Evolutionary conservation across 2,329 filamentous ascomycete genomes (phyloP).

Genomic region (Colletotrichum truncatum): DNA sequence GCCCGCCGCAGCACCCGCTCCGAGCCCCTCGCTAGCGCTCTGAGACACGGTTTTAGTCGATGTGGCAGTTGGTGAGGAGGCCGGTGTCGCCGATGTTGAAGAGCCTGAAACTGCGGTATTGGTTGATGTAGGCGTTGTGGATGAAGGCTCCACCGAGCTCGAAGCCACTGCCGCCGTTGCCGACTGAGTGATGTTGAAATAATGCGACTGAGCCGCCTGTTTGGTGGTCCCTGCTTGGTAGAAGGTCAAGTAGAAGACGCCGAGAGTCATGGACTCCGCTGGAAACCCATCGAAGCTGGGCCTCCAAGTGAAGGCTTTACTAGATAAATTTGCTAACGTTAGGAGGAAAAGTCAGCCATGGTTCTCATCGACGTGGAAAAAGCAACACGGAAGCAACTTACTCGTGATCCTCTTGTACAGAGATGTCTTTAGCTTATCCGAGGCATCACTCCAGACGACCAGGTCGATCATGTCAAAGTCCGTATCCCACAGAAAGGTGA

Average conservation of each 20-base stretch:
- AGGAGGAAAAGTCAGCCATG: background rate
- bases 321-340: background rate
- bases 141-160: background rate
- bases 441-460: background rate
- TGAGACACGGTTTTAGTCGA: background rate
- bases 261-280: background rate
- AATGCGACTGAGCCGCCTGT: conserved; percentile 3
- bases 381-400: background rate
- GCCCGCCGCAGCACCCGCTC: background rate
- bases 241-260: background rate
- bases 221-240: background rate
- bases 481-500: background rate
- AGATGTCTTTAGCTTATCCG: background rate
- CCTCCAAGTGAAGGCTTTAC: background rate
- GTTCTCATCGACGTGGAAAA: background rate
- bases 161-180: background rate
- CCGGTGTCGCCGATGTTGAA: background rate
- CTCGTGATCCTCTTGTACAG: background rate
- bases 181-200: background rate
- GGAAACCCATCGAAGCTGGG: background rate
- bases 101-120: background rate
- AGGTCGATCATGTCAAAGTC: background rate
- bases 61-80: background rate
- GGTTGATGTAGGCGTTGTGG: background rate
- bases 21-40: background rate